Base-by-base conservation (phyloP, 140 eudicot species). In the Stevia rebaudiana region DNA sequence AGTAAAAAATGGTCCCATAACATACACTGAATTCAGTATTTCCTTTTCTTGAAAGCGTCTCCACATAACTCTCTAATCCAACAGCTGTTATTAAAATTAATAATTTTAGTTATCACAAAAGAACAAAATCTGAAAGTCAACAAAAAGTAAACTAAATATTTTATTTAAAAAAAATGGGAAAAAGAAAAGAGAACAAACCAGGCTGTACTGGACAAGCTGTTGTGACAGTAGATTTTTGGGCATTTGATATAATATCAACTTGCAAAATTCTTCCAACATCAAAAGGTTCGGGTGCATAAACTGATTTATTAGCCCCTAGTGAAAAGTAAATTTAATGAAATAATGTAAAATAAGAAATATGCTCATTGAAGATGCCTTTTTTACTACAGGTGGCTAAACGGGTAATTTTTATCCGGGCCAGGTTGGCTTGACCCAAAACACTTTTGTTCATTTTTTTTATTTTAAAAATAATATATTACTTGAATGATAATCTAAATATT, bases 261-360 rank as follows among this genome's bases (percentile, higher is more conserved):
- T 85, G 95, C 80, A 92, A 72, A 69, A 82, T 80, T 55, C 94
- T 79, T 50, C 96, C 96, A 51, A 92, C 92, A 69, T 92, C 98
- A 43, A 73, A 75, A 9, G 98, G 98, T 79, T 92, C 98, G 3
- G 87, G 98, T 30, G 98, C 98, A 66, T 92, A 92, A 22, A 82
- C 83, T 42, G 90, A 69, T 86, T 85, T 87, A 79, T 79, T 83
- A 57, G 98, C 98, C 77, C 96, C 98, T 91, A 76, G 24, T 23
- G 37, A 30, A 21, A 31, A 52, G 9, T 3, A 52, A 31, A 60
- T 40, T 9, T 52, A 19, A 18, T 16, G 35, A 65, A 51, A 54
- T 42, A 63, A 15, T 3, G 43, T 31, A n/a, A 55, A n/a, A 51
- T 51, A 22, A 24, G 11, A 54, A n/a, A 25, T 25, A 53, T 54